Conservation (phyloP, 2,329 filamentous ascomycete species). For the Colletotrichum destructivum region DNA sequence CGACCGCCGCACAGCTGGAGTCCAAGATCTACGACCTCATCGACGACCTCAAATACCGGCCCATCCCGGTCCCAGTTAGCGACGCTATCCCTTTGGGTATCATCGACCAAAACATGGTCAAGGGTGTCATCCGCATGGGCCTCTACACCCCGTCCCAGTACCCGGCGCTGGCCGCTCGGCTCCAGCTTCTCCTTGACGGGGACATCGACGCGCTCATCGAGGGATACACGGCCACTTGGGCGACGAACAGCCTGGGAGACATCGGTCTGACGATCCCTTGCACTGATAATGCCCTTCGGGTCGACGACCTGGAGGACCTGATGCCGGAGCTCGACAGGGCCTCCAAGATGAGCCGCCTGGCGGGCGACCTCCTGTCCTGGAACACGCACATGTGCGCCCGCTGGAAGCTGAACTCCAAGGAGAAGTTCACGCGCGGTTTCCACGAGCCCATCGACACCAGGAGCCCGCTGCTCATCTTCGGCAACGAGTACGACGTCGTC, state of each 20-base stretch:
- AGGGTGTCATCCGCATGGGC: conserved; percentile 36
- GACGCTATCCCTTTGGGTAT: conserved; percentile 32
- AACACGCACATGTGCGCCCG: conserved; percentile 14
- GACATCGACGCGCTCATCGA: conserved; percentile 17
- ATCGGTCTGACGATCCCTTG: conserved; percentile 42
- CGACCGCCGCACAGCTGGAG: conserved; percentile 54
- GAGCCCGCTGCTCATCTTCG: conserved; percentile 10
- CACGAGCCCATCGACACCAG: conserved; percentile 23
- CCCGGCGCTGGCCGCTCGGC: conserved; percentile 35
- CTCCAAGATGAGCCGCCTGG: conserved; percentile 9
- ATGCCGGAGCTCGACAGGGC: conserved; percentile 14
- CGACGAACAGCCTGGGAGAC: conserved; percentile 2
- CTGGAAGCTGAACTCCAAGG: conserved; percentile 23
- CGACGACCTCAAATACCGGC: conserved; percentile 48
- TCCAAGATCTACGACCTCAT: conserved; percentile 49
- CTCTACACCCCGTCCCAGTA: conserved; percentile 46
- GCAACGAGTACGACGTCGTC: conserved; percentile 15
- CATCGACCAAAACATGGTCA: conserved; percentile 48
- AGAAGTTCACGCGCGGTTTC: conserved; percentile 28
- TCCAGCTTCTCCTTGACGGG: conserved; percentile 41
- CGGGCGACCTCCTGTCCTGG: conserved; percentile 4
- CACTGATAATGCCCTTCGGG: conserved; percentile 27
- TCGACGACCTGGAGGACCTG: conserved; percentile 16
- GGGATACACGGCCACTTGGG: not conserved
- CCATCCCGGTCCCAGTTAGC: conserved; percentile 43